Evolutionary conservation across 306 rosid species (phyloP).

Genomic region (Dalbergia cochinchinensis): DNA sequence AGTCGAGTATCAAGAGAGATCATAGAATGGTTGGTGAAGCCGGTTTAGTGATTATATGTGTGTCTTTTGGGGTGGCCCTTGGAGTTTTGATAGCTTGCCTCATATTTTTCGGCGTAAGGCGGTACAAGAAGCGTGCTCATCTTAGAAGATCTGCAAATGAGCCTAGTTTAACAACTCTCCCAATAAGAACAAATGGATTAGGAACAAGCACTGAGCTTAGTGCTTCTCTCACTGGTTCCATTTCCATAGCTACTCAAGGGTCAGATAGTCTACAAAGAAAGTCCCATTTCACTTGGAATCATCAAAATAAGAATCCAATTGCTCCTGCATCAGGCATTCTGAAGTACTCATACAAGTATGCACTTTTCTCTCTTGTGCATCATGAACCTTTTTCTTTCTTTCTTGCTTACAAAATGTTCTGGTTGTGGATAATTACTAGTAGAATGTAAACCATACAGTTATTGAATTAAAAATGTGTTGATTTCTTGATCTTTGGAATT

Average conservation of each 20-base stretch:
- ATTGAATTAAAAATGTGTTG: constrained; percentile 4
- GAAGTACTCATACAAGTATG: constrained; percentile 80
- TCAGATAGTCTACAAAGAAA: constrained; percentile 52
- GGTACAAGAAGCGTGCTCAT: constrained; percentile 64
- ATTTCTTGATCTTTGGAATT: constrained; percentile 47
- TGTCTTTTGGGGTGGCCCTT: constrained; percentile 75
- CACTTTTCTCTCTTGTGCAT: constrained; percentile 9
- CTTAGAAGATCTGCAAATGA: constrained; percentile 62
- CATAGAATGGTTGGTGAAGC: constrained; percentile 63
- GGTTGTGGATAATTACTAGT: background rate
- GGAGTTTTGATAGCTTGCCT: constrained; percentile 70
- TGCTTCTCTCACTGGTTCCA: constrained; percentile 60
- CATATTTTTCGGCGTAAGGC: constrained; percentile 54
- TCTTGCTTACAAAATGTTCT: constrained; percentile 22
- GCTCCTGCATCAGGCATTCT: constrained; percentile 70
- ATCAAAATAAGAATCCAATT: constrained; percentile 58
- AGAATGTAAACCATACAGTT: background rate
- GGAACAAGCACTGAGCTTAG: constrained; percentile 70
- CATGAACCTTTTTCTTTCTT: background rate
- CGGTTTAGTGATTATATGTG: constrained; percentile 65
- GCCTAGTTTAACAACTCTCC: constrained; percentile 54
- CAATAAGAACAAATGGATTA: constrained; percentile 70
- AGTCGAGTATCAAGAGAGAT: constrained; percentile 48
- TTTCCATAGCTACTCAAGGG: constrained; percentile 47
- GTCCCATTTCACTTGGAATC: constrained; percentile 56